Evolutionary conservation across 140 eudicot species (phyloP).

Genomic region (Erigeron philadelphicus): DNA sequence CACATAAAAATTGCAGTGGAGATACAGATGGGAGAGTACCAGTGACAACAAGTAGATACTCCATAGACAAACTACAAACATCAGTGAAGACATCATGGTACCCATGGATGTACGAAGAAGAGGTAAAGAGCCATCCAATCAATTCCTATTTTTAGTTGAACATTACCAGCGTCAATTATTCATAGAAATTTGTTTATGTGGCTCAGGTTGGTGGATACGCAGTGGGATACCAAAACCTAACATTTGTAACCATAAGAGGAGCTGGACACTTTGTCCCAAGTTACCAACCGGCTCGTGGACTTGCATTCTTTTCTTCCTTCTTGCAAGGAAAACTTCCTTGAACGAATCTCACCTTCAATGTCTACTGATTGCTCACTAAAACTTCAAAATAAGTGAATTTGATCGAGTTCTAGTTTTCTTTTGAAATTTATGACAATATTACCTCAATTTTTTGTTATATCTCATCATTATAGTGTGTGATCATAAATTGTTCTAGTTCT

Average conservation of each 20-base stretch:
- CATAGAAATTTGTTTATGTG: not conserved
- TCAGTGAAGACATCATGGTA: slow-evolving; percentile 43
- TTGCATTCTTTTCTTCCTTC: slow-evolving; percentile 42
- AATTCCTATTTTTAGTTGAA: not conserved
- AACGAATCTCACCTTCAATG: slow-evolving; percentile 4
- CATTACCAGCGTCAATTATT: not conserved
- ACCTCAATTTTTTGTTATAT: no score
- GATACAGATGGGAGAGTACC: slow-evolving; percentile 60
- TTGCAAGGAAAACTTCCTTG: slow-evolving; percentile 48
- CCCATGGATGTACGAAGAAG: slow-evolving; percentile 46
- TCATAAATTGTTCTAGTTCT: not conserved
- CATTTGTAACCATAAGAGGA: slow-evolving; percentile 62
- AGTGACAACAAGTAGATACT: slow-evolving; percentile 52
- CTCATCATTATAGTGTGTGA: slow-evolving; percentile 11
- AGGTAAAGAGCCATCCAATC: slow-evolving; percentile 36
- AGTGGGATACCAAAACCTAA: slow-evolving; percentile 42
- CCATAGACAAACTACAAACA: slow-evolving; percentile 41
- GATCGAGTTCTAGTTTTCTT: not conserved
- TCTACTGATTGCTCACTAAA: slow-evolving; percentile 6
- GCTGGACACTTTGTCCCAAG: slow-evolving; percentile 68
- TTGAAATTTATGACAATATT: not conserved
- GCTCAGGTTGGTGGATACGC: slow-evolving; percentile 57
- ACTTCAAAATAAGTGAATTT: slow-evolving; percentile 2
- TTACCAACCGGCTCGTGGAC: slow-evolving; percentile 58
- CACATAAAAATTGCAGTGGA: slow-evolving; percentile 42